Evolutionary conservation across 176 grass and related monocot species (phyloP).

Genomic region (Zea luxurians): DNA sequence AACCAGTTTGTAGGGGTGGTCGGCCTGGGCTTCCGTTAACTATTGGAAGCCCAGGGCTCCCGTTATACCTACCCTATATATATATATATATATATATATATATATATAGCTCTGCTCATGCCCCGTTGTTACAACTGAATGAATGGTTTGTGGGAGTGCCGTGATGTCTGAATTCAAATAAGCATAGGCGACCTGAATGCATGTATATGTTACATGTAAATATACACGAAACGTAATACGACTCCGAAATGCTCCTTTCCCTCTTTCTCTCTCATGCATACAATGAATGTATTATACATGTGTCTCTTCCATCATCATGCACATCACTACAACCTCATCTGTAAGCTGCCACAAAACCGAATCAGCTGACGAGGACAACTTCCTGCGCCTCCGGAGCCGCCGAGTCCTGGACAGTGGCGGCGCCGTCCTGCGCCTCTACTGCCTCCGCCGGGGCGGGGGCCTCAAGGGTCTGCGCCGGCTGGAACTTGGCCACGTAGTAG

Average conservation of each 20-base stretch:
- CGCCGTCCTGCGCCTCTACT: not conserved
- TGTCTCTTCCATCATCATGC: not conserved
- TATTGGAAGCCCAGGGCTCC: too few species aligned
- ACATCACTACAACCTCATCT: constrained; percentile 11
- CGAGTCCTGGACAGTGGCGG: not conserved
- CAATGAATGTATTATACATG: not conserved
- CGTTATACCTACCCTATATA: too few species aligned
- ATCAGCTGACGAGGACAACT: constrained; percentile 36
- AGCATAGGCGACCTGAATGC: not conserved
- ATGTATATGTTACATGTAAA: not conserved
- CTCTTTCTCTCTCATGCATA: too few species aligned
- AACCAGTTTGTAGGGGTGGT: too few species aligned
- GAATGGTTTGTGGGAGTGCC: not conserved
- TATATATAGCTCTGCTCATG: too few species aligned
- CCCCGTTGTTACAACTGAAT: not conserved
- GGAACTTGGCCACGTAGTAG: constrained; percentile 94
- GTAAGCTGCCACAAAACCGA: constrained; percentile 2
- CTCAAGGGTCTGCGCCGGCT: constrained; percentile 45
- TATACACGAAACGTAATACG: constrained; percentile 10
- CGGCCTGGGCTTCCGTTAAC: too few species aligned
- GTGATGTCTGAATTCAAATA: constrained; percentile 14
- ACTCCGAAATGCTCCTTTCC: not conserved
- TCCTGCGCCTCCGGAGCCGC: constrained; percentile 30
- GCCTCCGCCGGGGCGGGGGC: constrained; percentile 33
- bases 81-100: too few species aligned